Evolutionary conservation across 192 early-diverging fungal species (phyloP).

Genomic region (Phlyctochytrium arcticum): DNA sequence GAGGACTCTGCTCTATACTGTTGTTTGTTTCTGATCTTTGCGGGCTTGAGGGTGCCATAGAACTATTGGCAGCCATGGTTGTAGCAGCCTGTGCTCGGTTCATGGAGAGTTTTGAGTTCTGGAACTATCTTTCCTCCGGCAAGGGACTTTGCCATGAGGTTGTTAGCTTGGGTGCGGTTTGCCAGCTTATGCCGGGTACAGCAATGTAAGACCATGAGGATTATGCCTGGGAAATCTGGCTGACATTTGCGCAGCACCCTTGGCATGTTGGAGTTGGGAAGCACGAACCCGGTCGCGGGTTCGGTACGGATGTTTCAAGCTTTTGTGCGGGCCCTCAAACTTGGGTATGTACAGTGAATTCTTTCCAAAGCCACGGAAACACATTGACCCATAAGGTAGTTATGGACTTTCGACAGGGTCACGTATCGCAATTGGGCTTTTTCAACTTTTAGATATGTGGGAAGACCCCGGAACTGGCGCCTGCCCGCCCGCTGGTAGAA

Average conservation of each 20-base stretch:
- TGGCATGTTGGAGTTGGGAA: conserved; percentile 30
- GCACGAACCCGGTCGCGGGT: conserved; percentile 19
- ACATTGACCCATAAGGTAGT: not conserved
- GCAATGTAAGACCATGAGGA: conserved; percentile 13
- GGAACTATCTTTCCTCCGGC: not conserved
- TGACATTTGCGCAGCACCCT: conserved; percentile 12
- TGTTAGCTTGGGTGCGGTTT: conserved; percentile 11
- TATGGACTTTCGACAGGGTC: conserved; percentile 22
- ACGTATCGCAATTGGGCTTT: conserved; percentile 7
- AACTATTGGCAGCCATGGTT: conserved; percentile 9
- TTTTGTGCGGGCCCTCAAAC: conserved; percentile 21
- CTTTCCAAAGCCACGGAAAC: not conserved
- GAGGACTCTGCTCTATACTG: not conserved
- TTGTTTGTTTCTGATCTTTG: conserved; percentile 10
- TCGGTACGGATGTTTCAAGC: conserved; percentile 27
- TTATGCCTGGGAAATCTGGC: too few species aligned
- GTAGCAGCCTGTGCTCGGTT: conserved; percentile 8
- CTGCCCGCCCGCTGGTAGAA: conserved; percentile 2
- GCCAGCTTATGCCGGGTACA: conserved; percentile 18
- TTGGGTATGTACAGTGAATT: conserved; percentile 16
- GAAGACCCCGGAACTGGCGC: not conserved
- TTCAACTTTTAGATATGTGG: conserved; percentile 11
- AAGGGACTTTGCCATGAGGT: conserved; percentile 20
- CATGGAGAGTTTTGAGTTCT: not conserved
- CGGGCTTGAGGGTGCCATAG: conserved; percentile 7